Base-by-base conservation (phyloP, 108 stramenopile genomes). In the Fragilariopsis cylindrus region DNA sequence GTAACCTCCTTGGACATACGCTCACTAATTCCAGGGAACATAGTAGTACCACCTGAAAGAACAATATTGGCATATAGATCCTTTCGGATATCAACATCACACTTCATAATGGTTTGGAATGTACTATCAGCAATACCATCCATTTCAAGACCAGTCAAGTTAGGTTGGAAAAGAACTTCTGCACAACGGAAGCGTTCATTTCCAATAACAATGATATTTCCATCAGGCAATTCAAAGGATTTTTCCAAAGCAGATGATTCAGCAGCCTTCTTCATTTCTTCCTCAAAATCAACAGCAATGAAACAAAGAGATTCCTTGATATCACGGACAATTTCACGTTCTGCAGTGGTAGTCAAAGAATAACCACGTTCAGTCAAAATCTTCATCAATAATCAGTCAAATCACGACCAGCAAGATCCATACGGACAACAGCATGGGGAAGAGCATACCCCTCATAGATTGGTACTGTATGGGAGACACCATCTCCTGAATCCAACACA, bases 91-190 rank as follows among this genome's bases (percentile, higher is more conserved):
- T 99, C 98, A 63, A 99, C 97, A 87, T 98, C 98, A 83, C 99
- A 99, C 92, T 97, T 98, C 98, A 99, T 98, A 85, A 99, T 98
- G 72, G 99, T 98, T 82, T 99, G 95, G 96, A 98, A 98, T 72
- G 97, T 97, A 72, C 95, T 94, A 78, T 98, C 98, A 75, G 97
- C 98, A 82, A 99, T 87, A 64, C 98, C 98, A 72, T 93, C 87
- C 87, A 98, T 96, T 84, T 98, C 98, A 78, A 98, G 90, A 83
- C 98, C 98, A 71, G 98, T 97, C 70, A 99, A 87, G 83, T 93
- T 94, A 72, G 96, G 96, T 80, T 96, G 96, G 93, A 96, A 96
- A 62, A 96, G 82, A 12, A 94, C 96, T 81, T 96, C 96, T 54
- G 96, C 91, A 81, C 96, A 96, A 72, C 96, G 93, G 93, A 94